Evolutionary conservation across 805 yeast genomes (phyloP).

Genomic region (Yamadazyma phyllophila): DNA sequence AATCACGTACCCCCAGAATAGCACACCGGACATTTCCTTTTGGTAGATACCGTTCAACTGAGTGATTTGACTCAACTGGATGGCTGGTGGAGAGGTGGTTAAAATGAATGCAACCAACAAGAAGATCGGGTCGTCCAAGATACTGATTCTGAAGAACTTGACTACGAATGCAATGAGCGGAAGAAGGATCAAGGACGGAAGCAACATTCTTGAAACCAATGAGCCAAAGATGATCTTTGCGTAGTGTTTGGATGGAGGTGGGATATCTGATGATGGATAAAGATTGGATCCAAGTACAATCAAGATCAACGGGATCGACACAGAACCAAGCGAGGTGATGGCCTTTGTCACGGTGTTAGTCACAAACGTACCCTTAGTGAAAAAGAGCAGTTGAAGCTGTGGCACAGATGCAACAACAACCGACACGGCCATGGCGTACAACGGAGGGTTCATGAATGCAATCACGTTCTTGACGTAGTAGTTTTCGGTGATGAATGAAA

Average conservation of each 20-base stretch:
- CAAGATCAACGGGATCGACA: conserved; percentile 73
- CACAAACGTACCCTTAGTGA: conserved; percentile 51
- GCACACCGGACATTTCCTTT: conserved; percentile 77
- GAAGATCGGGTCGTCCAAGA: conserved; percentile 79
- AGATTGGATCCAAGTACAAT: conserved; percentile 78
- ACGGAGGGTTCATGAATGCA: conserved; percentile 72
- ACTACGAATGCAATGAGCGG: conserved; percentile 67
- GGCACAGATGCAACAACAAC: conserved; percentile 69
- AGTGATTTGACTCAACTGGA: conserved; percentile 77
- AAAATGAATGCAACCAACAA: conserved; percentile 71
- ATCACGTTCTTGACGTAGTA: conserved; percentile 4
- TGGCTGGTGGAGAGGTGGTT: conserved; percentile 81
- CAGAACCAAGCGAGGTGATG: conserved; percentile 64
- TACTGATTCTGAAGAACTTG: conserved; percentile 61
- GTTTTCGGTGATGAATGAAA: not conserved
- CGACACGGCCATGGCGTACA: conserved; percentile 71
- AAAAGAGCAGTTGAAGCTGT: conserved; percentile 51
- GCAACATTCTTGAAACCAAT: conserved; percentile 70
- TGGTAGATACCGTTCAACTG: conserved; percentile 74
- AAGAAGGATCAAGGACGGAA: conserved; percentile 65
- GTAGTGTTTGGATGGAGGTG: conserved; percentile 63
- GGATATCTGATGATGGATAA: conserved; percentile 64
- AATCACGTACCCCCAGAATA: conserved; percentile 80
- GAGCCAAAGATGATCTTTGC: conserved; percentile 66
- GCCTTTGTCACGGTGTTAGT: conserved; percentile 66